Conservation (phyloP, 805 yeast genomes). For the Metschnikowia matae region DNA sequence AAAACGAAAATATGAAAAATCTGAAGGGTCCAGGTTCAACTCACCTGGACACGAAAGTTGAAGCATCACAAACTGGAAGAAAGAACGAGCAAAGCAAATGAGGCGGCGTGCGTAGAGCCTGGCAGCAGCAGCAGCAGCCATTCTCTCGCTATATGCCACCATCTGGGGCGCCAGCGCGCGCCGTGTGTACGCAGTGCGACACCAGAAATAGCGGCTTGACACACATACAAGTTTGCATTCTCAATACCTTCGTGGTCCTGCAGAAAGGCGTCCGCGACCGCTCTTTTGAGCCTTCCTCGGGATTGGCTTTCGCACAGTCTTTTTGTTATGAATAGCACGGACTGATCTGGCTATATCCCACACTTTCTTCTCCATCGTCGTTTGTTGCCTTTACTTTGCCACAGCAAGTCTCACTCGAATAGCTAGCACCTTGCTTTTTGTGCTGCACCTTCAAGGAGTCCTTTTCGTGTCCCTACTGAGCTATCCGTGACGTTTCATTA, state of each 20-base stretch:
- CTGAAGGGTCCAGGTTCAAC: too few relatives aligned
- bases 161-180: background rate
- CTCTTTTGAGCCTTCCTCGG: conserved; percentile 4
- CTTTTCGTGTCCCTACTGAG: background rate
- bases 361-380: background rate
- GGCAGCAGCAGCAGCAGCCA: background rate
- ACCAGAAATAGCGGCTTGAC: conserved; percentile 1
- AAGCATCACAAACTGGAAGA: too few relatives aligned
- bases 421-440: background rate
- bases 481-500: background rate
- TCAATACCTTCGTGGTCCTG: background rate
- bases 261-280: background rate
- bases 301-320: conserved; percentile 4
- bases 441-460: background rate
- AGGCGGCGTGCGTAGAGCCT: background rate
- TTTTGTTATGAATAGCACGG: conserved; percentile 5
- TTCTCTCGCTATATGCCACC: background rate
- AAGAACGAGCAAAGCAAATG: too few relatives aligned
- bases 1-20: too few relatives aligned
- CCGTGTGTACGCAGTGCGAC: background rate
- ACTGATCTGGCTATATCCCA: background rate
- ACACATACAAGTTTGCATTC: background rate
- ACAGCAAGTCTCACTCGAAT: too few relatives aligned
- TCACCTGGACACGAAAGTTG: too few relatives aligned
- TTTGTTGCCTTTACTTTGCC: background rate